Evolutionary conservation across 192 early-diverging fungal genomes (phyloP), one percentile per base, ranked within the genome.

Genomic region (Backusella circina): DNA sequence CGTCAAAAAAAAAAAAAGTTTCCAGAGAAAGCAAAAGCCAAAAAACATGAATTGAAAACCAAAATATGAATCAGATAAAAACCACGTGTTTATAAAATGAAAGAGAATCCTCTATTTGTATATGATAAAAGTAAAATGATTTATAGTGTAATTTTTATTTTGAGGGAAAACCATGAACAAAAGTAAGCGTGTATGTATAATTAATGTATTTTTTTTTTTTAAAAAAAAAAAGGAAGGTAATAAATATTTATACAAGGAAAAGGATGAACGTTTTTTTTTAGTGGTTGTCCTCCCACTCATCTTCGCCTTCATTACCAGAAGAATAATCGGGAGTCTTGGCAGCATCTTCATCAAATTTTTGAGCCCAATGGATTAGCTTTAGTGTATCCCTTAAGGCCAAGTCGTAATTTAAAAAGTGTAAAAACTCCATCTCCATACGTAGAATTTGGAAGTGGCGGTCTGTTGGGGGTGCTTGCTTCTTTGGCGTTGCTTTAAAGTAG

Each of bases 371-470:
- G 10, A 73, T 36, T 13, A 64, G 51, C 2, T 7, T 50, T 21
- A 64, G 21, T 23, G 71, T 50, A 4, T 73, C 71, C 13, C 30
- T 38, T 31, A 73, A 7, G 10, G 71, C 28, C 15, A 87, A 77
- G 41, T 87, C 84, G 64, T 77, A 83, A 65, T 84, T 79, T 4
- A 87, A 72, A 72, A 87, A 87, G 13, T 83, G 79, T 65, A 87
- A 72, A 36, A 85, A 87, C 41, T 87, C 86, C n/a, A 76, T 23
- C 67, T 87, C 86, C 86, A 87, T 87, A 13, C 84, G 81, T 35
- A 81, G 67, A 2, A 87, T 79, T 50, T 83, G 82, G 61, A 65
- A 54, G 28, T 33, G 41, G 3, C 31, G 67, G 64, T 32, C 75
- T 41, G 33, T 12, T 37, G 18, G n/a, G 26, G 21, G 33, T n/a